Base-by-base conservation (phyloP, 2,329 filamentous ascomycete species). In the Aspergillus sp. region DNA sequence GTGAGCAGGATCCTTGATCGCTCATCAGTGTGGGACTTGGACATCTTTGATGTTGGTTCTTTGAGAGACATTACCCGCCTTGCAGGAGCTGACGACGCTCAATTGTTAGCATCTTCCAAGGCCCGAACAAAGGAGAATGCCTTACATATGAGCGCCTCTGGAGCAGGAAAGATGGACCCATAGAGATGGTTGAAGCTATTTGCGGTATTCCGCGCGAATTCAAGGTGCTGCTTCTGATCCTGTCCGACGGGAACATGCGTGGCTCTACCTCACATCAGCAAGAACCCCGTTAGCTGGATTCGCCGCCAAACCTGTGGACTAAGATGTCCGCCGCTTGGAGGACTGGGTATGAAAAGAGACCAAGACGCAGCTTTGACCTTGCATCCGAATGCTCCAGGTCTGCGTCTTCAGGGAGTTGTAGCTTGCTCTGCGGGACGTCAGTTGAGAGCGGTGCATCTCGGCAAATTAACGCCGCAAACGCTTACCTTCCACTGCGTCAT, bases 401-500 rank as follows among this genome's bases (percentile, higher is more conserved):
- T 2, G 72, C 67, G 36, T 76, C 66, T 13, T 79, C 67, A 7
- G 72, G 61, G 13, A 86, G 57, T 13, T 77, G 68, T 12, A 91
- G 63, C 58, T 93, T 93, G 58, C 75, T 84, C 82, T 86, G 26
- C 17, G 24, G 3, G 20, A 13, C 12, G 37, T 49, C 27, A 42
- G 39, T 32, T 11, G n/a, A n/a, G n/a, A n/a, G n/a, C n/a, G n/a
- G n/a, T n/a, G n/a, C n/a, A n/a, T n/a, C n/a, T n/a, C n/a, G n/a
- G n/a, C n/a, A n/a, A n/a, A n/a, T n/a, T n/a, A n/a, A n/a, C n/a
- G 12, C 14, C 8, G 26, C 31, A 24, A 25, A 30, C 12, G 38
- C 52, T 43, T 52, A 85, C 86, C 78, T 98, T 98, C 88, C 91
- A 98, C 60, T 96, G 91, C 16, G 91, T 96, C 91, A 98, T 98